Percentiles rank a stretch among this genome's conserved stretches.
Evolutionary conservation across 768 basidiomycete genomes (phyloP).

Genomic region (Dictyophora rubrovolvata): DNA sequence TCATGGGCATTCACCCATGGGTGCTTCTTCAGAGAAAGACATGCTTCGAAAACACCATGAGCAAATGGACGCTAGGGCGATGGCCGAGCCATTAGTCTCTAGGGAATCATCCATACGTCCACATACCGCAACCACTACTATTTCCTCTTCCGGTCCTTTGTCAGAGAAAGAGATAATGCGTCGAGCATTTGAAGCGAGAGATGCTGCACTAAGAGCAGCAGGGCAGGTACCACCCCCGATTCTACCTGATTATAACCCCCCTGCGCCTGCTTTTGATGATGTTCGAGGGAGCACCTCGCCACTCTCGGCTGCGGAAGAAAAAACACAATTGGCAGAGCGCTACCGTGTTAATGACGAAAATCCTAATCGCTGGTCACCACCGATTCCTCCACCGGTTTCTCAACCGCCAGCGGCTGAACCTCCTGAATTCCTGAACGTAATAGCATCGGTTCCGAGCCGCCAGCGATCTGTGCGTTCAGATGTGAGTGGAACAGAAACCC

Average conservation of each 20-base stretch:
- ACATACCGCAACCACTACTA: conserved; percentile 13
- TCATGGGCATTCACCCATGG: conserved; percentile 8
- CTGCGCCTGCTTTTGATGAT: conserved; percentile 14
- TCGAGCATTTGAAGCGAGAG: conserved; percentile 11
- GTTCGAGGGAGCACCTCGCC: conserved; percentile 24
- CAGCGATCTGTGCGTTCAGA: conserved; percentile 9
- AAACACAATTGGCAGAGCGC: conserved; percentile 54
- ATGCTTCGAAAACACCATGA: conserved; percentile 53
- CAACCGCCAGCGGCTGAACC: conserved; percentile 9
- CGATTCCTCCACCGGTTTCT: conserved; percentile 20
- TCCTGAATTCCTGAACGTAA: background rate
- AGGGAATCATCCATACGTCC: conserved; percentile 5
- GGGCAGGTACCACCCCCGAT: conserved; percentile 18
- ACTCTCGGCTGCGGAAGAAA: conserved; percentile 71
- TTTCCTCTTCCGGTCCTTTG: conserved; percentile 9
- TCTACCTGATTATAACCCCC: conserved; percentile 4
- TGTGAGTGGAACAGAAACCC: conserved; percentile 2
- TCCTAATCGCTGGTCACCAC: conserved; percentile 10
- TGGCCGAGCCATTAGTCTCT: conserved; percentile 8
- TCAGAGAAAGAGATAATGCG: conserved; percentile 13
- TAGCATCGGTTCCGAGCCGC: background rate
- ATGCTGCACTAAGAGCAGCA: conserved; percentile 8
- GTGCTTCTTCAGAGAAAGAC: conserved; percentile 52
- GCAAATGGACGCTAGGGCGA: conserved; percentile 51
- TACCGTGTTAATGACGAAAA: conserved; percentile 39